A percentile compares a stretch with the other conserved stretches of the same genome.
phyloP scores from a whole-genome alignment of 208 protist genomes.

The Leishmania aethiopica region DNA sequence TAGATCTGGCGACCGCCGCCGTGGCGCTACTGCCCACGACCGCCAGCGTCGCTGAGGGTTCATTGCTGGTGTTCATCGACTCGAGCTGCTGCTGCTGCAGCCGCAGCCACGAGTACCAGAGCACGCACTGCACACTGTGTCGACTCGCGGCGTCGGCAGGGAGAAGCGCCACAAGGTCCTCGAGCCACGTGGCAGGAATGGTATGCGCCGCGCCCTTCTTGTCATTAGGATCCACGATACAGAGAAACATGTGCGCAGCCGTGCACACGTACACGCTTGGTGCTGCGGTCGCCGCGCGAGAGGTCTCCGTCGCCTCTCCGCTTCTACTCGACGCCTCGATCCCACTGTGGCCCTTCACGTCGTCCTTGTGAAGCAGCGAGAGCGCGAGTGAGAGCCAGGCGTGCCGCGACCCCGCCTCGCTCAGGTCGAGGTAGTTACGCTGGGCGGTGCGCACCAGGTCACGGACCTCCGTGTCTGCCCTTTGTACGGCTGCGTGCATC shows the following conservation, averaged over 20 bases:
- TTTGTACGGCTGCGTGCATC: neutral
- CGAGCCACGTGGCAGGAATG: slow-evolving; percentile 43
- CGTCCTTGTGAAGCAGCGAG: slow-evolving; percentile 13
- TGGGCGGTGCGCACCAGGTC: slow-evolving; percentile 34
- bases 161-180: slow-evolving; percentile 48
- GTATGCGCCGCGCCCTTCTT: slow-evolving; percentile 13
- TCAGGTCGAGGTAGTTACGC: slow-evolving; percentile 37
- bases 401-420: slow-evolving; percentile 29
- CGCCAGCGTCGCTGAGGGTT: no score
- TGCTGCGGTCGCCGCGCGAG: neutral
- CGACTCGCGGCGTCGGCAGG: slow-evolving; percentile 21
- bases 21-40: neutral
- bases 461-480: slow-evolving; percentile 26
- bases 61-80: neutral
- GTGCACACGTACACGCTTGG: slow-evolving; percentile 53
- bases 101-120: slow-evolving; percentile 60
- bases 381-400: slow-evolving; percentile 37
- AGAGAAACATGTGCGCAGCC: slow-evolving; percentile 69
- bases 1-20: neutral
- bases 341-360: neutral
- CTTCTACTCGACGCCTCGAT: neutral
- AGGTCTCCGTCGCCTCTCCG: neutral
- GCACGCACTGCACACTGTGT: slow-evolving; percentile 52
- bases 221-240: slow-evolving; percentile 38
- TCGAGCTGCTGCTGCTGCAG: slow-evolving; percentile 10